Conservation (phyloP, 2,329 filamentous ascomycete species). For the Ophidiomyces ophidiicola region DNA sequence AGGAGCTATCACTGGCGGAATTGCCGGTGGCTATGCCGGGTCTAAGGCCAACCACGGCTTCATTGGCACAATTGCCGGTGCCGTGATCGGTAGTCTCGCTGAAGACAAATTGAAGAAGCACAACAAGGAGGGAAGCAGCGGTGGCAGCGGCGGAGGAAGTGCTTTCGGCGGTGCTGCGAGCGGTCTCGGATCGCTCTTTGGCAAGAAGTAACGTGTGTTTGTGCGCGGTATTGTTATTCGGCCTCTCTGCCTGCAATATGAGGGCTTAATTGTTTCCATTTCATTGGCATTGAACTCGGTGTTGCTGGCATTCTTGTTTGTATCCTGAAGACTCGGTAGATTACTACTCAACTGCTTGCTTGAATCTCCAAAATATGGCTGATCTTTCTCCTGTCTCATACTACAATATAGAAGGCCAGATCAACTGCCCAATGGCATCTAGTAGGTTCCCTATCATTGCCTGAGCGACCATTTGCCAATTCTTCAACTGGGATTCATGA, state of each 20-base stretch:
- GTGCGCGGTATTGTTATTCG: background rate
- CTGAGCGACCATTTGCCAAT: too few species aligned
- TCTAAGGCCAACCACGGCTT: constrained; percentile 39
- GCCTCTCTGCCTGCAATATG: too few species aligned
- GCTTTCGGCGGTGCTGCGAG: constrained; percentile 4
- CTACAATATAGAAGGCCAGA: too few species aligned
- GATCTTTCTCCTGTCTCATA: too few species aligned
- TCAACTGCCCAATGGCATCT: too few species aligned
- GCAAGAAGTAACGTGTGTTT: constrained; percentile 8
- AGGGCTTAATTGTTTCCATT: background rate
- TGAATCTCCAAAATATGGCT: too few species aligned
- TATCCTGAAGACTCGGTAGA: too few species aligned
- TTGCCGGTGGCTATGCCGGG: constrained; percentile 36
- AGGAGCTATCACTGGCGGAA: constrained; percentile 37
- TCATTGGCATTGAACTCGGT: background rate
- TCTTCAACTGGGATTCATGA: too few species aligned
- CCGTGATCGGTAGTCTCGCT: constrained; percentile 35
- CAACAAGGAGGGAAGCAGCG: constrained; percentile 22
- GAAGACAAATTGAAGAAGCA: constrained; percentile 37
- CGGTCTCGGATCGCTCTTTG: constrained; percentile 9
- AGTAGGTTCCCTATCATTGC: too few species aligned
- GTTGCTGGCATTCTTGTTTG: too few species aligned
- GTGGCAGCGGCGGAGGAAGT: constrained; percentile 17
- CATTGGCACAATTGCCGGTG: constrained; percentile 38
- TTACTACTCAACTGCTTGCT: too few species aligned